Conservation (phyloP, 768 basidiomycete species). For the Suillus subaureus region DNA sequence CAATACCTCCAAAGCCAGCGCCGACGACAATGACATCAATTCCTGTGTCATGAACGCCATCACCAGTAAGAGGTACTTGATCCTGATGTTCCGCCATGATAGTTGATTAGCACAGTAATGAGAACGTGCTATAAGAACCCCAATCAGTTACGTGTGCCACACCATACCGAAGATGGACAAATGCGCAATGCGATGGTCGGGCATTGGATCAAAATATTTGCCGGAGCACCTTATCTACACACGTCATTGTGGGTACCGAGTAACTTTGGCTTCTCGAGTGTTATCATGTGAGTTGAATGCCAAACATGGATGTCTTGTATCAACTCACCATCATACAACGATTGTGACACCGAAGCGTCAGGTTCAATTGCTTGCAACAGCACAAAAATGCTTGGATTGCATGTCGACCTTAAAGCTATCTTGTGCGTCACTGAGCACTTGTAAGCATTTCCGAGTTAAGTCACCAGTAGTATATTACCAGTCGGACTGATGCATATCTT, state of each 20-base stretch:
- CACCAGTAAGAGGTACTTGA: background rate
- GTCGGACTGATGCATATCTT: too few relatives aligned
- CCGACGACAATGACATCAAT: conserved; percentile 25
- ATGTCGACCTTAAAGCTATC: too few relatives aligned
- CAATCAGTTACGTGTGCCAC: background rate
- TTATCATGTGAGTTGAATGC: background rate
- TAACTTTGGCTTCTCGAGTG: background rate
- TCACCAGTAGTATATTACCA: too few relatives aligned
- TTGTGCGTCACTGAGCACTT: too few relatives aligned
- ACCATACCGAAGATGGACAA: background rate
- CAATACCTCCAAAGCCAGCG: conserved; percentile 30
- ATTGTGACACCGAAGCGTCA: too few relatives aligned
- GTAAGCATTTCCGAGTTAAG: too few relatives aligned
- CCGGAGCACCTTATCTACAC: background rate
- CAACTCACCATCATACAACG: too few relatives aligned
- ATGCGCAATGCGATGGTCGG: background rate
- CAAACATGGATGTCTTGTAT: too few relatives aligned
- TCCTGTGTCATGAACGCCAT: conserved; percentile 8
- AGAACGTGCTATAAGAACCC: background rate
- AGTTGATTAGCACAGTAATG: background rate
- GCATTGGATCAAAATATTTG: background rate
- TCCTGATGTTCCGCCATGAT: background rate
- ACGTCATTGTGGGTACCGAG: background rate
- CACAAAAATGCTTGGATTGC: too few relatives aligned
- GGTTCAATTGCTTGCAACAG: too few relatives aligned